Percentiles rank a stretch among this genome's conserved stretches.
These are phyloP conservation scores for Penicillium oxalicum DNA, from an alignment of 2,329 filamentous ascomycete genomes.

Conservation along the genomic window DNA sequence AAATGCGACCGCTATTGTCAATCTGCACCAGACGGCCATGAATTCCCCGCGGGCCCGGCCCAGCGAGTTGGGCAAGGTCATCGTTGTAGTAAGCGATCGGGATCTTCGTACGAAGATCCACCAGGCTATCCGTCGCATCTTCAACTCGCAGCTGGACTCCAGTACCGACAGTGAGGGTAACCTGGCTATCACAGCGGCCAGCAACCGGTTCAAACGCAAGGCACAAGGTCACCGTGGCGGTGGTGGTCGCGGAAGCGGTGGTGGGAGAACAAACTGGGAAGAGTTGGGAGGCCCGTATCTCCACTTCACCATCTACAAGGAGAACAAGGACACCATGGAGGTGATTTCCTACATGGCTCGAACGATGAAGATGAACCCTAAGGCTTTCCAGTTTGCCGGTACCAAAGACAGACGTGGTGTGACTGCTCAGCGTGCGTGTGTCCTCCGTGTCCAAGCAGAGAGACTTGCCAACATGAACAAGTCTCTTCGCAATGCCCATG, in stretches of 20 bases:
- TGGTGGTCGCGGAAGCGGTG: constrained; percentile 22
- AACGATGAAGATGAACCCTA: constrained; percentile 61
- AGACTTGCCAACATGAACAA: constrained; percentile 60
- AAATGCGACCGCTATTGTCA: constrained; percentile 46
- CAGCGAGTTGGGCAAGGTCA: constrained; percentile 50
- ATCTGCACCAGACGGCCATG: constrained; percentile 51
- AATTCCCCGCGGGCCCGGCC: constrained; percentile 51
- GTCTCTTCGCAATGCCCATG: constrained; percentile 52
- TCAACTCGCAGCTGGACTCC: constrained; percentile 71
- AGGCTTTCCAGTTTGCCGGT: constrained; percentile 73
- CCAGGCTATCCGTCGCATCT: constrained; percentile 67
- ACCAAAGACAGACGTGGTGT: constrained; percentile 87
- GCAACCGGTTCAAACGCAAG: constrained; percentile 30
- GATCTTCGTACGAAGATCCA: constrained; percentile 59
- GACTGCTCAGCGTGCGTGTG: constrained; percentile 75
- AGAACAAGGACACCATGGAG: constrained; percentile 96
- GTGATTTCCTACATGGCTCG: constrained; percentile 70
- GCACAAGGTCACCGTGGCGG: constrained; percentile 25
- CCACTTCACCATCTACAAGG: constrained; percentile 90
- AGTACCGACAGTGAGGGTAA: constrained; percentile 65
- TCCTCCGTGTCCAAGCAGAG: constrained; percentile 54
- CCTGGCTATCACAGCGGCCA: constrained; percentile 51
- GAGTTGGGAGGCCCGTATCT: constrained; percentile 72
- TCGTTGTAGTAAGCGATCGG: constrained; percentile 54
- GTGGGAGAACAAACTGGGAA: constrained; percentile 52